phyloP scores from a whole-genome alignment of 2,329 filamentous ascomycete species.

The Cordyceps cateniannulata region DNA sequence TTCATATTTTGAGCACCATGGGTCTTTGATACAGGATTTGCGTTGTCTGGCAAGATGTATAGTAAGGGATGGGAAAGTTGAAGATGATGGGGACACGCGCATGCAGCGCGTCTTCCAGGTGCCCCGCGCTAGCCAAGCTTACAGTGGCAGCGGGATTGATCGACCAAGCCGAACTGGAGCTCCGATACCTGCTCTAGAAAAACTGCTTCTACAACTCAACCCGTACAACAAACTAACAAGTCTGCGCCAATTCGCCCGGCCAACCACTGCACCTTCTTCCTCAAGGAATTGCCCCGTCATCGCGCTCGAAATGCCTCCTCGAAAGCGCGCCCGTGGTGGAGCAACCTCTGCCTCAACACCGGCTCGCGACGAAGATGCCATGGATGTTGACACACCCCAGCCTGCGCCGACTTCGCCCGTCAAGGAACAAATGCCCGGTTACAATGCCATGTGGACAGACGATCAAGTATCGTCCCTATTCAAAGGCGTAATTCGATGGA shows the following conservation, averaged over 20 bases:
- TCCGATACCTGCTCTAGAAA: not conserved
- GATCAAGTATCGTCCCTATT: constrained; percentile 90
- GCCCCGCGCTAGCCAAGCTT: not conserved
- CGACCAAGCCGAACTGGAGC: not conserved
- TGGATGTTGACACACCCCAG: constrained; percentile 52
- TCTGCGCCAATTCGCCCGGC: not conserved
- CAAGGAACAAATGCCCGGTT: constrained; percentile 25
- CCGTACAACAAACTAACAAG: not conserved
- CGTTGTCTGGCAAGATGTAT: not conserved
- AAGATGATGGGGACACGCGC: not conserved
- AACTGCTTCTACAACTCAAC: not conserved
- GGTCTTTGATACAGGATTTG: not conserved
- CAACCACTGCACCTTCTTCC: not conserved
- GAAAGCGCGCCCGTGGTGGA: constrained; percentile 58
- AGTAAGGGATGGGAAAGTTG: not conserved
- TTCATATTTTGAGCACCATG: constrained; percentile 1
- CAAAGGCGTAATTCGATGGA: constrained; percentile 89
- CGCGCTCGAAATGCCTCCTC: constrained; percentile 52
- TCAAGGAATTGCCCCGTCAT: not conserved
- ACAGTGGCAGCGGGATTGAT: not conserved
- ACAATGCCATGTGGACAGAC: constrained; percentile 80
- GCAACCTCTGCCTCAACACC: constrained; percentile 52
- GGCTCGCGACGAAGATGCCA: constrained; percentile 50
- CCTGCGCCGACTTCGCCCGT: constrained; percentile 33
- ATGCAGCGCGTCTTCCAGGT: not conserved